Base-by-base conservation (phyloP, 2,329 filamentous ascomycete genomes). In the Neofusicoccum parvum region DNA sequence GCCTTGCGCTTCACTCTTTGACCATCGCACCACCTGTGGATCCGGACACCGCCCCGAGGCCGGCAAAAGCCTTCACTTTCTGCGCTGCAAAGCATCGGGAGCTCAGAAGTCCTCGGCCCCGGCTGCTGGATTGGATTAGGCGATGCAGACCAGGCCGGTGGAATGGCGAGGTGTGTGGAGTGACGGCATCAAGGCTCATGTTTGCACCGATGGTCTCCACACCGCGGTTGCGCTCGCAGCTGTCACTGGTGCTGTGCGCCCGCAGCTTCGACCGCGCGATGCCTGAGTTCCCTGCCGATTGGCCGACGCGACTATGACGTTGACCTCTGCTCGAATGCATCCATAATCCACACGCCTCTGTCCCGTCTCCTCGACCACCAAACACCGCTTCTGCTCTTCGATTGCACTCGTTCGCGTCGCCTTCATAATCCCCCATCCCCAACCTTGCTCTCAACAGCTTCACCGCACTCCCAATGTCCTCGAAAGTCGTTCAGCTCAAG, bases 401-500 rank as follows among this genome's bases (percentile, higher is more conserved):
- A 11, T 23, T 48, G 11, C 15, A 11, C 17, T 4, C 41, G 14
- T 9, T 32, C 14, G 7, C 14, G n/a, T 72, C 70, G 67, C 71
- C 20, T 43, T 14, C n/a, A 9, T 10, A 27, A 5, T 45, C n/a
- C 2, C 3, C 11, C 10, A 20, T 43, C 20, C 20, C 36, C 14
- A 37, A 20, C 20, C 27, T 10, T 39, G 27, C 7, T 46, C 5
- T 17, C 45, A 27, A 12, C 32, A 74, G 27, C 46, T 15, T n/a
- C 15, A 1, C n/a, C 27, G 6, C 27, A 7, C 27, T 5, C 51
- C 74, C 43, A 41, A 86, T 85, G 83, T 75, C 80, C 41, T 78
- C 83, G 46, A 80, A 81, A 65, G 80, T 86, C 11, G 79, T 87
- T 65, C 83, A 86, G 70, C 72, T 87, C 27, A 81, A 81, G 69